Evolutionary conservation across 148 eudicot species (phyloP).

Genomic region (Spergularia marina): DNA sequence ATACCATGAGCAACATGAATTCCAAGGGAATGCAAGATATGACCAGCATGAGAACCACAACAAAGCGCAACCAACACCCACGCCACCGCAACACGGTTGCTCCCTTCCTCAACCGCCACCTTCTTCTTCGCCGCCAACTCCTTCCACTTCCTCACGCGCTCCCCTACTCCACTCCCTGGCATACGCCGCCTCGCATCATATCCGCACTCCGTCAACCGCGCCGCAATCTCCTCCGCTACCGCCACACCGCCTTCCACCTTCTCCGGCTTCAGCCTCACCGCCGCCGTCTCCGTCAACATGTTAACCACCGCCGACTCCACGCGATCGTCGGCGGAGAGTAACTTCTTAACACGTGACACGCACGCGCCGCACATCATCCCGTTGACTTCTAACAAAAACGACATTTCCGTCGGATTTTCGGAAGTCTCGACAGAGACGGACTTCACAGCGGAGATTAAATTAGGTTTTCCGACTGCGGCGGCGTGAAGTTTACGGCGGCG

Average conservation of each 20-base stretch:
- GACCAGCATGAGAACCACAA: conserved; percentile 83
- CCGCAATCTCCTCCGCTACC: conserved; percentile 60
- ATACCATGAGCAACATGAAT: conserved; percentile 91
- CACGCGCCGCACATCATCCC: conserved; percentile 98
- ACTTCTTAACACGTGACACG: conserved; percentile 67
- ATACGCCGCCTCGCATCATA: conserved; percentile 63
- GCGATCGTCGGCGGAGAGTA: conserved; percentile 59
- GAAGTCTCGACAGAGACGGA: conserved; percentile 36
- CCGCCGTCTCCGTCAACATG: conserved; percentile 89
- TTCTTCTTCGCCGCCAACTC: conserved; percentile 62
- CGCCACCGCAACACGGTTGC: conserved; percentile 70
- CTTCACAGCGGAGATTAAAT: conserved; percentile 24
- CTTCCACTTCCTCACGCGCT: conserved; percentile 82
- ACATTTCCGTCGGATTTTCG: conserved; percentile 3
- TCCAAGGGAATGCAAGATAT: conserved; percentile 73
- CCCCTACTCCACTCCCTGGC: conserved; percentile 61
- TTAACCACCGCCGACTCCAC: conserved; percentile 85
- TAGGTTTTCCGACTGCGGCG: conserved; percentile 12
- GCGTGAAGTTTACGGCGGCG: conserved; percentile 8
- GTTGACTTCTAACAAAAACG: conserved; percentile 68
- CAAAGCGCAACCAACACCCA: conserved; percentile 90
- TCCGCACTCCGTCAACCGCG: conserved; percentile 73
- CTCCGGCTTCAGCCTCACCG: conserved; percentile 54
- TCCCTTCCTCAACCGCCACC: conserved; percentile 49
- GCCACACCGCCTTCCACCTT: conserved; percentile 10